Base-by-base conservation (phyloP, 192 early-diverging fungal species). In the Coemansia pectinata region DNA sequence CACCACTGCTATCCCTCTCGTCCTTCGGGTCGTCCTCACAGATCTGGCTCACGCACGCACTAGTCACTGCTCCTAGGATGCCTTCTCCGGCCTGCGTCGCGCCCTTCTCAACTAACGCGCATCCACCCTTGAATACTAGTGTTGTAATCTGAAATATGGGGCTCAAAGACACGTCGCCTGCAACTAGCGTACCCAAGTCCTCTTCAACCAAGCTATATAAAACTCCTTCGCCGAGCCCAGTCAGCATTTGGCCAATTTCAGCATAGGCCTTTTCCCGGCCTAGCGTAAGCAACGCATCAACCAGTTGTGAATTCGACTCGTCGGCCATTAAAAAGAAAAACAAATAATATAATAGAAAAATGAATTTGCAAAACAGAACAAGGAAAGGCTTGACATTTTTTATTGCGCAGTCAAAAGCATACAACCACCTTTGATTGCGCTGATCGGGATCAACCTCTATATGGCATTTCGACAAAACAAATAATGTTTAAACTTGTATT, bases 261-360 rank as follows among this genome's bases (percentile, higher is more conserved):
- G 38, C 57, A n/a, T 47, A 61, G 4, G 72, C 60, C 40, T 66
- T 71, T 44, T 67, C 48, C 29, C 65, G 61, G 17, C 62, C 62
- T 3, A 69, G 62, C 87, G 91, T 74, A 70, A 91, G 29, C 86
- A 88, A 75, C 81, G 87, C 29, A 87, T 88, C 44, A 88, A 91
- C 69, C 85, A 91, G 7, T 15, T 61, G 59, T 15, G 59, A 61
- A 61, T 61, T 61, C 59, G 59, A 61, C 36, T 61, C 59, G 15
- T 9, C 38, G 7, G 33, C 14, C 57, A 59, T 59, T 36, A 17
- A n/a, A 34, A 9, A 58, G 14, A 29, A 34, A n/a, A 36, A n/a
- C 4, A 59, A 57, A 33, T 29, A 14, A 57, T 27, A 27, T 0
- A 27, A 4, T 27, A 57, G 31, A 12, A 59, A 19, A 36, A 38